Percentiles rank a stretch among this genome's conserved stretches.
Evolutionary conservation across 1,284 basidiomycete species (phyloP).

Genomic region (Cutaneotrichosporon sp.): DNA sequence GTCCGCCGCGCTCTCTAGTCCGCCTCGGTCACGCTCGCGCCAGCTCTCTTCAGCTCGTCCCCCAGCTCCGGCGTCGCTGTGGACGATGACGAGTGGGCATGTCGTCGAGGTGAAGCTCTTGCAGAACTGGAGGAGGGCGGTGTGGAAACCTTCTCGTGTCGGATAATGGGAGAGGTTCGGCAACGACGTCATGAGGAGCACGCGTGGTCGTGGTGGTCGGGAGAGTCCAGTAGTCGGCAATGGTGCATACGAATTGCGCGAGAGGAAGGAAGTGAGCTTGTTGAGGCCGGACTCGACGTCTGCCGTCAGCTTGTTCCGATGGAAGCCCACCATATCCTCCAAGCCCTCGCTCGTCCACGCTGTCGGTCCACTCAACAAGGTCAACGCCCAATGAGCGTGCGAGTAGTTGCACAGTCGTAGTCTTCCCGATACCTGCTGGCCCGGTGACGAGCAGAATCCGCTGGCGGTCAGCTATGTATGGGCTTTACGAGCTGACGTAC

Average conservation of each 20-base stretch:
- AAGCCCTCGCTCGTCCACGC: constrained; percentile 48
- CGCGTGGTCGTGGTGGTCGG: constrained; percentile 33
- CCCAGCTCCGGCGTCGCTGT: constrained; percentile 76
- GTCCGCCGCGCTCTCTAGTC: constrained; percentile 58
- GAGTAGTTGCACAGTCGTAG: constrained; percentile 74
- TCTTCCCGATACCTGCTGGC: constrained; percentile 87
- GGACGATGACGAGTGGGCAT: constrained; percentile 75
- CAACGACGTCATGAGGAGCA: constrained; percentile 86
- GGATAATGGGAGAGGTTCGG: constrained; percentile 79
- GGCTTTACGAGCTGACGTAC: constrained; percentile 52
- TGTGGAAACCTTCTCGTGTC: constrained; percentile 75
- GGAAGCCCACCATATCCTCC: constrained; percentile 30
- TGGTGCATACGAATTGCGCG: constrained; percentile 65
- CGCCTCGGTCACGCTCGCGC: constrained; percentile 53
- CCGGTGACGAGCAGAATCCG: constrained; percentile 82
- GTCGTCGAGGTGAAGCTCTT: constrained; percentile 48
- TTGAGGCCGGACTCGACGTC: constrained; percentile 65
- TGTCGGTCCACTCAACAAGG: constrained; percentile 76
- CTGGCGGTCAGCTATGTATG: constrained; percentile 53
- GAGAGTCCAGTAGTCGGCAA: constrained; percentile 58
- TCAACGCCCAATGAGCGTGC: constrained; percentile 73
- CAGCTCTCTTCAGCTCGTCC: constrained; percentile 61
- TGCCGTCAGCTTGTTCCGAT: constrained; percentile 21
- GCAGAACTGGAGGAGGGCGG: constrained; percentile 63
- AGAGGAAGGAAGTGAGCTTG: constrained; percentile 76